These are phyloP conservation scores for Carpinus viminea DNA, from an alignment of 306 rosid genomes.

Conservation along the genomic window DNA sequence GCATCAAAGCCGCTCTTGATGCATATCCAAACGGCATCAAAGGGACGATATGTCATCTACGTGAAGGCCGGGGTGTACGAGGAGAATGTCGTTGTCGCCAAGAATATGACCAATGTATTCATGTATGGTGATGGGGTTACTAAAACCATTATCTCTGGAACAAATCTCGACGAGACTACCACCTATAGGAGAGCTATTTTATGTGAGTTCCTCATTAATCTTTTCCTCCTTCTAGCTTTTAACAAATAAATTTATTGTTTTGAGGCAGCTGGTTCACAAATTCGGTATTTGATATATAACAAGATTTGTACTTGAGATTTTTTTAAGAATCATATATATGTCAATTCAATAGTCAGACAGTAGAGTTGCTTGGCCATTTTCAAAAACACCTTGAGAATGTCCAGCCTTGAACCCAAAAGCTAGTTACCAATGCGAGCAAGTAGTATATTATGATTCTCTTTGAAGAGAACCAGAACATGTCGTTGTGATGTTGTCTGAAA, in stretches of 20 bases:
- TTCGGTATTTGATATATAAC: too few species aligned
- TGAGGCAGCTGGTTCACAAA: too few species aligned
- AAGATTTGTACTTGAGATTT: too few species aligned
- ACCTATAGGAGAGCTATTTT: constrained; percentile 27
- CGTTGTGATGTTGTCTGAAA: background rate
- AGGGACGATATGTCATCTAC: constrained; percentile 16
- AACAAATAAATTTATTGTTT: too few species aligned
- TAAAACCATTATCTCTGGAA: constrained; percentile 27
- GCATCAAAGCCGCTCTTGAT: constrained; percentile 23
- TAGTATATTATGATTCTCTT: background rate
- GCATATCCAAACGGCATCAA: constrained; percentile 6
- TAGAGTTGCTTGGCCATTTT: too few species aligned
- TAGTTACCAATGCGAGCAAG: too few species aligned
- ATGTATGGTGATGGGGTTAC: constrained; percentile 40
- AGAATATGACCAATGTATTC: constrained; percentile 2
- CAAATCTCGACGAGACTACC: background rate
- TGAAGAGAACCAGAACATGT: background rate
- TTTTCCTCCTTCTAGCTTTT: too few species aligned
- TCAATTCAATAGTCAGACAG: too few species aligned
- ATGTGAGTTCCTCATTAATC: constrained; percentile 22
- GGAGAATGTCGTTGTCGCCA: constrained; percentile 33
- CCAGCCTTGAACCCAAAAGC: too few species aligned
- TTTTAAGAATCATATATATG: too few species aligned
- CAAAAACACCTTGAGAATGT: too few species aligned
- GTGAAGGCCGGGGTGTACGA: constrained; percentile 29